A percentile compares a stretch with the other conserved stretches of the same genome.
These are phyloP conservation scores for Phytophthora citricola DNA, from an alignment of 352 stramenopile species.

Conservation along the genomic window DNA sequence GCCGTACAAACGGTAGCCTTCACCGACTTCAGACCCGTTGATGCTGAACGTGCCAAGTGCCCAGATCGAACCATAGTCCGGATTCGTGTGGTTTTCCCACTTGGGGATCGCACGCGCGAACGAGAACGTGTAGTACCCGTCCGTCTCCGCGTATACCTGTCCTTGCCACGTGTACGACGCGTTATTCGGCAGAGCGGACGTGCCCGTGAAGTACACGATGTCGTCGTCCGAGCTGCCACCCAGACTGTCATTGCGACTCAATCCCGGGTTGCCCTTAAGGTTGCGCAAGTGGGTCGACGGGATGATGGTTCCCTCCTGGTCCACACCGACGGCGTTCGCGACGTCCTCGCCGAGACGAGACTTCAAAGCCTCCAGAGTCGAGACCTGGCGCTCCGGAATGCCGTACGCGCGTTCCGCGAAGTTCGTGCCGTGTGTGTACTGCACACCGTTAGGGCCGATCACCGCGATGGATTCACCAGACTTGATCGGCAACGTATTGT, in stretches of 20 bases:
- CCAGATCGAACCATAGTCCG: slow-evolving; percentile 31
- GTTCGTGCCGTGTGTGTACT: slow-evolving; percentile 45
- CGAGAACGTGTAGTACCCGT: slow-evolving; percentile 41
- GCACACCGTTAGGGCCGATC: slow-evolving; percentile 42
- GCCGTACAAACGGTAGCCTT: slow-evolving; percentile 35
- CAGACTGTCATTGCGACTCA: slow-evolving; percentile 30
- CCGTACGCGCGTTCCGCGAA: slow-evolving; percentile 41
- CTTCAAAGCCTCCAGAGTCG: slow-evolving; percentile 32
- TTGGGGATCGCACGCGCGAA: slow-evolving; percentile 34
- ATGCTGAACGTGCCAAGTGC: slow-evolving; percentile 30
- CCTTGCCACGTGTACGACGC: slow-evolving; percentile 42
- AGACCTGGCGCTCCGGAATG: slow-evolving; percentile 35
- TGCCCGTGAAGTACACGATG: slow-evolving; percentile 40
- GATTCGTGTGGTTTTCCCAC: slow-evolving; percentile 39
- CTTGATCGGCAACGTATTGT: slow-evolving; percentile 30
- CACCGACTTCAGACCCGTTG: slow-evolving; percentile 26
- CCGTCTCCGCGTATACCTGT: slow-evolving; percentile 34
- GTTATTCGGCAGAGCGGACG: slow-evolving; percentile 23
- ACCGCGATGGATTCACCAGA: slow-evolving; percentile 30
- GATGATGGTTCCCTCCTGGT: slow-evolving; percentile 37
- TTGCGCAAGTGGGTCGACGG: slow-evolving; percentile 41
- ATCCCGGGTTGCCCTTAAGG: slow-evolving; percentile 28
- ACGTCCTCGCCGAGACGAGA: slow-evolving; percentile 35
- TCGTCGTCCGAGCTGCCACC: slow-evolving; percentile 25
- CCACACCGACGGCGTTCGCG: slow-evolving; percentile 34